Percentiles rank a stretch among this genome's conserved stretches.
Evolutionary conservation across 768 basidiomycete species (phyloP).

Genomic region (Mycena floridula): DNA sequence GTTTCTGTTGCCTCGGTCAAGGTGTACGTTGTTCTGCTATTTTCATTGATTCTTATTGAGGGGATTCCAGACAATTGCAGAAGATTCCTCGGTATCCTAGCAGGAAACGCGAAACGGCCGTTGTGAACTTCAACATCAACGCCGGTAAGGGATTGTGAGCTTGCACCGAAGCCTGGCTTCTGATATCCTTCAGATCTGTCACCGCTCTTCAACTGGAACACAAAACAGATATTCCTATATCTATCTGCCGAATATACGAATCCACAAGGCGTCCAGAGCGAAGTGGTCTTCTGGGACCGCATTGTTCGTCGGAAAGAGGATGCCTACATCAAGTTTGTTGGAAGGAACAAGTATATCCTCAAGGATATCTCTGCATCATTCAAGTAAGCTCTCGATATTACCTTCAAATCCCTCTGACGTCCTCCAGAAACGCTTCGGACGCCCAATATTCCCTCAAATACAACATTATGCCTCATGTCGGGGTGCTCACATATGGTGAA

Average conservation of each 20-base stretch:
- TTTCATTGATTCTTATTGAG: slow-evolving; percentile 2
- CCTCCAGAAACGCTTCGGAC: slow-evolving; percentile 50
- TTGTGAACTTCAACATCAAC: slow-evolving; percentile 74
- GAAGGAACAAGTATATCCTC: slow-evolving; percentile 81
- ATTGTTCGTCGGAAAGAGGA: slow-evolving; percentile 80
- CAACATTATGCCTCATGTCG: slow-evolving; percentile 89
- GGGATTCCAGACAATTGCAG: slow-evolving; percentile 33
- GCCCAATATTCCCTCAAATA: slow-evolving; percentile 76
- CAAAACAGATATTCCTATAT: slow-evolving; percentile 90
- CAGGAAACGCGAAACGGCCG: slow-evolving; percentile 69
- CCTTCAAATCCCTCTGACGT: neutral
- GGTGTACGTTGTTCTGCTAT: slow-evolving; percentile 48
- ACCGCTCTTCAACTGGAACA: slow-evolving; percentile 91
- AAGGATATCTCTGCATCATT: slow-evolving; percentile 68
- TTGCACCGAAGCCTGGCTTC: slow-evolving; percentile 6
- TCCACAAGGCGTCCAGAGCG: slow-evolving; percentile 65
- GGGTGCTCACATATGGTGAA: slow-evolving; percentile 72
- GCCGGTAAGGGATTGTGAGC: slow-evolving; percentile 48
- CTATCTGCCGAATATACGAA: slow-evolving; percentile 80
- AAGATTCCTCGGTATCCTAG: slow-evolving; percentile 49
- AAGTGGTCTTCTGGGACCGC: slow-evolving; percentile 88
- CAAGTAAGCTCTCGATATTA: slow-evolving; percentile 45
- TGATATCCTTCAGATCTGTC: slow-evolving; percentile 51
- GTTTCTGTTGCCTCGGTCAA: slow-evolving; percentile 61
- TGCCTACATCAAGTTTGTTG: slow-evolving; percentile 56